A percentile compares a stretch with the other conserved stretches of the same genome.
Evolutionary conservation across 164 flowering plant species (phyloP).

Genomic region (Chimonanthus praecox): DNA sequence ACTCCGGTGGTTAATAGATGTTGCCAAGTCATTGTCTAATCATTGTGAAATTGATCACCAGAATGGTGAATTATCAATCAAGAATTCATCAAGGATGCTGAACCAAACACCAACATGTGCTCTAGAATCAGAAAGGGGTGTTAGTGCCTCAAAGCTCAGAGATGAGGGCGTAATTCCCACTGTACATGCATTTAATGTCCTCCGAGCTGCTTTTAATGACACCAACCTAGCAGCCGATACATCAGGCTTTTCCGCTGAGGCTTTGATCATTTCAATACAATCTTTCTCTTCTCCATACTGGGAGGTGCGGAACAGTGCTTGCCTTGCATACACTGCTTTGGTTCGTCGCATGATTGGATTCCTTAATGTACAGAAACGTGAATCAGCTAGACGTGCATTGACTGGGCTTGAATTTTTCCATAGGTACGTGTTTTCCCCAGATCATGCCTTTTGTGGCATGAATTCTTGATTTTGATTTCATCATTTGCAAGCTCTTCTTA

Average conservation of each 20-base stretch:
- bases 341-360: slow-evolving; percentile 95
- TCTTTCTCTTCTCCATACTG: slow-evolving; percentile 94
- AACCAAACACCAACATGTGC: slow-evolving; percentile 11
- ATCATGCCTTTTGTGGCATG: neutral
- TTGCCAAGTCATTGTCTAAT: slow-evolving; percentile 48
- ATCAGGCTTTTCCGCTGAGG: slow-evolving; percentile 94
- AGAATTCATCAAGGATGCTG: slow-evolving; percentile 13
- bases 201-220: slow-evolving; percentile 89
- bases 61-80: slow-evolving; percentile 5
- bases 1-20: slow-evolving; percentile 73
- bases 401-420: slow-evolving; percentile 95
- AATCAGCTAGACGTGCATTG: slow-evolving; percentile 78
- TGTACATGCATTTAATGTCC: slow-evolving; percentile 95
- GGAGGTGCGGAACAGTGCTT: slow-evolving; percentile 97
- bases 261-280: slow-evolving; percentile 72
- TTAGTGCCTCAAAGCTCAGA: slow-evolving; percentile 53
- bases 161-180: slow-evolving; percentile 97
- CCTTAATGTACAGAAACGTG: slow-evolving; percentile 89
- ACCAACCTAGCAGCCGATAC: slow-evolving; percentile 88
- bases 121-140: slow-evolving; percentile 15
- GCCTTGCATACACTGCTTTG: slow-evolving; percentile 91
- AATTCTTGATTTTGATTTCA: neutral
- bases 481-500: neutral
- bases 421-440: slow-evolving; percentile 41
- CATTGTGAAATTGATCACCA: slow-evolving; percentile 17